Percentiles rank a stretch among this genome's conserved stretches.
These are phyloP conservation scores for Rubia peregrina DNA, from an alignment of 305 asterid species.

Conservation along the genomic window DNA sequence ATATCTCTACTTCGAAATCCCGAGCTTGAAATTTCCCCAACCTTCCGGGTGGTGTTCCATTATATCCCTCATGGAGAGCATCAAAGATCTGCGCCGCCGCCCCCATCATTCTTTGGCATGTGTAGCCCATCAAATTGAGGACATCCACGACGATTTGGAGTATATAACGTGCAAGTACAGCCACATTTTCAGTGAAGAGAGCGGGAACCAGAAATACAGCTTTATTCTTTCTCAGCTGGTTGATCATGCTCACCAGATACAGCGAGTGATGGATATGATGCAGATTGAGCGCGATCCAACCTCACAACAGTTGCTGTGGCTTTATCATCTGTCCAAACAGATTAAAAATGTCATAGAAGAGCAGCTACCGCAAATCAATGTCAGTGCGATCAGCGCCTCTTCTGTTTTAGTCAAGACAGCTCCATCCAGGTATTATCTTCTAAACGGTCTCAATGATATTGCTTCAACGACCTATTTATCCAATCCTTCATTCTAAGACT, in stretches of 20 bases:
- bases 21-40: not conserved
- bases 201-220: not conserved
- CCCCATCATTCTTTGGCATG: not conserved
- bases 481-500: too few species aligned
- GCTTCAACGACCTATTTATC: too few species aligned
- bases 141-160: not conserved
- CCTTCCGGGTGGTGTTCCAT: not conserved
- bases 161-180: not conserved
- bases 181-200: not conserved
- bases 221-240: not conserved
- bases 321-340: not conserved
- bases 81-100: not conserved
- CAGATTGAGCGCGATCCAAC: not conserved
- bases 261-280: constrained; percentile 16
- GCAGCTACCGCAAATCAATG: too few species aligned
- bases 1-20: not conserved
- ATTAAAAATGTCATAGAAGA: not conserved
- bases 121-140: constrained; percentile 1
- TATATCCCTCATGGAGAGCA: not conserved
- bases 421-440: not conserved
- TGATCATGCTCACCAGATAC: constrained; percentile 19
- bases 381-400: not conserved
- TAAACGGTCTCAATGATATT: not conserved
- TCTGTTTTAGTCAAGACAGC: not conserved
- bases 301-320: constrained; percentile 7